phyloP scores from a whole-genome alignment of 2,329 filamentous ascomycete genomes.

The Coniochaeta sp. region DNA sequence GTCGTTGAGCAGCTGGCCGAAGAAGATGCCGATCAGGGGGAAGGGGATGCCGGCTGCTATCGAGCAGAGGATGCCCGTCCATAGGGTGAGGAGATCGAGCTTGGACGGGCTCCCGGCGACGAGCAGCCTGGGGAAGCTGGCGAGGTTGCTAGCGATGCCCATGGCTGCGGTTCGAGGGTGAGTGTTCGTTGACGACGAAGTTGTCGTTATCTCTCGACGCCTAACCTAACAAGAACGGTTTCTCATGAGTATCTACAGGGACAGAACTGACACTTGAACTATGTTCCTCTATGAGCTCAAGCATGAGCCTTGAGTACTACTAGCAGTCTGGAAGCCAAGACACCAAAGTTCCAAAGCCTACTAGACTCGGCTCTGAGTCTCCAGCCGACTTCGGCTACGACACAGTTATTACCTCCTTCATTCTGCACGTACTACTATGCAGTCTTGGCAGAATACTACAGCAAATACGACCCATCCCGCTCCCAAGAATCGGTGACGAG shows the following conservation, averaged over 20 bases:
- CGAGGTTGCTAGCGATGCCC: constrained; percentile 6
- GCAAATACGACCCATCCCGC: not conserved
- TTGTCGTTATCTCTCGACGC: not conserved
- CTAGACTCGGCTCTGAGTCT: not conserved
- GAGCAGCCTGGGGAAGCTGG: constrained; percentile 20
- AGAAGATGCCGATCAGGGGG: constrained; percentile 48
- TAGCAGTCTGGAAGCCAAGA: not conserved
- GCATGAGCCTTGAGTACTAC: not conserved
- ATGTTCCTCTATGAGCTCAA: not conserved
- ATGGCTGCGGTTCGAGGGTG: not conserved
- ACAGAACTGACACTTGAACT: not conserved
- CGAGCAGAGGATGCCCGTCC: constrained; percentile 31
- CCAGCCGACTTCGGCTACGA: not conserved
- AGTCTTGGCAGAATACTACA: too few relatives aligned
- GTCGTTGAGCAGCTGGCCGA: constrained; percentile 44
- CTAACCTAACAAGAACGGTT: not conserved
- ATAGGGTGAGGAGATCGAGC: constrained; percentile 23
- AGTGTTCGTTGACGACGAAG: not conserved
- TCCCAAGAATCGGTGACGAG: not conserved
- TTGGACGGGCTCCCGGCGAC: constrained; percentile 18
- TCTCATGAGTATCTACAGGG: not conserved
- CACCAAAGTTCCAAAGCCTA: not conserved
- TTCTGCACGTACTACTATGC: not conserved
- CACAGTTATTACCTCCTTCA: not conserved
- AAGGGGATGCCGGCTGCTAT: constrained; percentile 46